Conservation (phyloP, 306 rosid species). For the Sicyos edulis region DNA sequence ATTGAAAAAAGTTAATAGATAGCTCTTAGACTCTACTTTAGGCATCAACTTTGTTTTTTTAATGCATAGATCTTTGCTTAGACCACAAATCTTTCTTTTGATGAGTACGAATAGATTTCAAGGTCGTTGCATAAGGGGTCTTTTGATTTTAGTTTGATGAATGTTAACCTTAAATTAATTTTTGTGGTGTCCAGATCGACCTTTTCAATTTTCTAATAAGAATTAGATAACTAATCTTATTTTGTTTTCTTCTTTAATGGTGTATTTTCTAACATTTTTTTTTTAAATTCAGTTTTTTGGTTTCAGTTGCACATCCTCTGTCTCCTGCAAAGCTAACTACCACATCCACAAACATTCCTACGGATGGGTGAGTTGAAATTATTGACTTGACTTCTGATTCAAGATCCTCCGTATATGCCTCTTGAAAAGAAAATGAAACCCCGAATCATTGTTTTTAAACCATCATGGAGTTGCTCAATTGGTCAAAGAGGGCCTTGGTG, state of each 20-base stretch:
- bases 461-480: too few relatives aligned
- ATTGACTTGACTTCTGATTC: slow-evolving; percentile 10
- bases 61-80: background rate
- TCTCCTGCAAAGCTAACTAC: slow-evolving; percentile 60
- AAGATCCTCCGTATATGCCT: background rate
- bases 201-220: background rate
- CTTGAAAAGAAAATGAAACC: background rate
- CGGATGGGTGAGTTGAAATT: slow-evolving; percentile 67
- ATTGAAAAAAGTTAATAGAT: background rate
- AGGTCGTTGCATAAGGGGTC: background rate
- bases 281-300: slow-evolving; percentile 61
- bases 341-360: slow-evolving; percentile 45
- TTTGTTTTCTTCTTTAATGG: slow-evolving; percentile 5
- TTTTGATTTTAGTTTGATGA: slow-evolving; percentile 9
- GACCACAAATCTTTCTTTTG: slow-evolving; percentile 8
- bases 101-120: background rate
- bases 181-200: slow-evolving; percentile 13
- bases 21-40: background rate
- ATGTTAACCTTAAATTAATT: background rate
- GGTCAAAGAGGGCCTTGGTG: too few relatives aligned
- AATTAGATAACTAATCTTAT: background rate
- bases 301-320: slow-evolving; percentile 55
- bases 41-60: background rate
- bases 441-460: background rate
- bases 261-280: slow-evolving; percentile 21